These are phyloP conservation scores for Kalmanozyma brasiliensis DNA, from an alignment of 1,284 basidiomycete genomes.

Conservation along the genomic window DNA sequence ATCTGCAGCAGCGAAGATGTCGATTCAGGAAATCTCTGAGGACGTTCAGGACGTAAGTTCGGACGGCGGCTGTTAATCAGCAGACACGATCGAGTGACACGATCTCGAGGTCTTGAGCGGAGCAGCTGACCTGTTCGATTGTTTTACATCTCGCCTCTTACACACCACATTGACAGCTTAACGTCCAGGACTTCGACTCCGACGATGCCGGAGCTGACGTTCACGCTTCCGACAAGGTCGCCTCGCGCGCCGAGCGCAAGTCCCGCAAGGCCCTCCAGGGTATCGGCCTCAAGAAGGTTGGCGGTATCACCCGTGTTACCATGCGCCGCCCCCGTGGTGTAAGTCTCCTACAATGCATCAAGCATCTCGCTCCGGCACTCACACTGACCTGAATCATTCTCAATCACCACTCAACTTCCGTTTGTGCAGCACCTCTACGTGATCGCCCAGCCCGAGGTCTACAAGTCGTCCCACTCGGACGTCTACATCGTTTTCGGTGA, in stretches of 20 bases:
- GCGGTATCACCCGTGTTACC: slow-evolving; percentile 92
- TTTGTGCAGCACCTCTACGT: slow-evolving; percentile 83
- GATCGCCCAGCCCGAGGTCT: slow-evolving; percentile 92
- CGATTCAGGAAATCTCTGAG: slow-evolving; percentile 80
- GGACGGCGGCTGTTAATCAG: too few species aligned
- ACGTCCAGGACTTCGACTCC: slow-evolving; percentile 73
- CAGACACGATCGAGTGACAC: too few species aligned
- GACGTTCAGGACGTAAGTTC: slow-evolving; percentile 72
- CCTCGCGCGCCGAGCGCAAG: slow-evolving; percentile 72
- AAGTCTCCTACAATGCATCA: slow-evolving; percentile 61
- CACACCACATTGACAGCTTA: slow-evolving; percentile 62
- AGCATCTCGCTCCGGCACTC: background rate
- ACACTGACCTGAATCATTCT: slow-evolving; percentile 10
- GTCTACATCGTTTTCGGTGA: slow-evolving; percentile 99
- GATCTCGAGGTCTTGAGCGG: background rate
- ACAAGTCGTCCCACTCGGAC: slow-evolving; percentile 96
- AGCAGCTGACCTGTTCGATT: slow-evolving; percentile 5
- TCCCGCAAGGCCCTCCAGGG: slow-evolving; percentile 66
- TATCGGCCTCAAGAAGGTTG: slow-evolving; percentile 78
- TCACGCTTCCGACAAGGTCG: slow-evolving; percentile 88
- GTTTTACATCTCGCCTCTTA: slow-evolving; percentile 1
- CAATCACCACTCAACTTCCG: too few species aligned
- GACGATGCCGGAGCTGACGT: slow-evolving; percentile 74
- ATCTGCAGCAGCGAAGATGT: slow-evolving; percentile 29
- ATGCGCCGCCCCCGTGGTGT: slow-evolving; percentile 94